A percentile compares a stretch with the other conserved stretches of the same genome.
These are phyloP conservation scores for Boletus patriciae DNA, from an alignment of 768 basidiomycete genomes.

Conservation along the genomic window DNA sequence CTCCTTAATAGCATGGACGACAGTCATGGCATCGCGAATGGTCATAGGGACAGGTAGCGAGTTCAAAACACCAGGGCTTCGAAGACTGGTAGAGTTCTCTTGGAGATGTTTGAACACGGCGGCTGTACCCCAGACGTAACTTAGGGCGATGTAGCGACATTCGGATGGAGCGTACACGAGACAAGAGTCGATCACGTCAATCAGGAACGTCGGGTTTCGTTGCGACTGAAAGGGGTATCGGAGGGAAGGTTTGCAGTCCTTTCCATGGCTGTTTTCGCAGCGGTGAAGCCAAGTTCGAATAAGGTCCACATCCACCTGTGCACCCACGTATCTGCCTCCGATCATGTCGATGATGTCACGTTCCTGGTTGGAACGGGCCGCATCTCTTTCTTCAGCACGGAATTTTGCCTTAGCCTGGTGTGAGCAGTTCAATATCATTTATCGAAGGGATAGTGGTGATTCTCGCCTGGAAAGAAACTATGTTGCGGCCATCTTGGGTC, in stretches of 20 bases:
- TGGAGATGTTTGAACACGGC: constrained; percentile 8
- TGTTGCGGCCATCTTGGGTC: too few relatives aligned
- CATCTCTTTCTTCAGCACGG: too few relatives aligned
- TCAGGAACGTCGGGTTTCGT: constrained; percentile 2
- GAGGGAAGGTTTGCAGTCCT: not conserved
- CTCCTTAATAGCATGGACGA: constrained; percentile 17
- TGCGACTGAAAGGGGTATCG: too few relatives aligned
- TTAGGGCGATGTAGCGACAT: constrained; percentile 23
- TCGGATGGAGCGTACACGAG: constrained; percentile 13
- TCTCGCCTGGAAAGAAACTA: constrained; percentile 8
- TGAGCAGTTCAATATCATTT: too few relatives aligned
- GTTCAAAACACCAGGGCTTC: too few relatives aligned
- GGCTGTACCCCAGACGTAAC: constrained; percentile 22
- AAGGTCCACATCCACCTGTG: not conserved
- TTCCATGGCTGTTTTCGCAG: constrained; percentile 14
- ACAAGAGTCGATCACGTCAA: constrained; percentile 15
- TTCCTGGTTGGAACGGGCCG: not conserved
- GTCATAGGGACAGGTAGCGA: constrained; percentile 16
- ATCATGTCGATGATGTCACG: not conserved
- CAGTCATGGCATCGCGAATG: constrained; percentile 21
- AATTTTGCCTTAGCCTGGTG: too few relatives aligned
- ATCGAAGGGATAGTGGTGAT: too few relatives aligned
- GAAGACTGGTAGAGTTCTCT: constrained; percentile 3
- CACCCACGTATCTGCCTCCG: constrained; percentile 12
- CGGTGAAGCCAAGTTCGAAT: constrained; percentile 13